Evolutionary conservation across 164 flowering plant genomes (phyloP), one percentile per base, ranked within the genome.

Genomic region (Macadamia integrifolia): DNA sequence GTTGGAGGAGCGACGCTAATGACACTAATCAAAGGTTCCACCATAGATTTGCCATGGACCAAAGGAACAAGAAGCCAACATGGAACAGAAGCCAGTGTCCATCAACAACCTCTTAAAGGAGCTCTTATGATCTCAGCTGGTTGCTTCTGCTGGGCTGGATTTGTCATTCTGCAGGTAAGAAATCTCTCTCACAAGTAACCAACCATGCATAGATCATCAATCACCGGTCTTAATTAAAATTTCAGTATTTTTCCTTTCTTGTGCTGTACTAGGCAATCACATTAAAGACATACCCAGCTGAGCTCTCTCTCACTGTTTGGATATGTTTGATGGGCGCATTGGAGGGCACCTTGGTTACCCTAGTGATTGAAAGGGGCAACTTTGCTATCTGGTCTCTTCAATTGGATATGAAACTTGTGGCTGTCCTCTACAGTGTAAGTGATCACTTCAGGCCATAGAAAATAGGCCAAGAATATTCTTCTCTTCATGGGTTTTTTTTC

Each of bases 261-360:
- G 13, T 53, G 2, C 57, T 53, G 13, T 10, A 12, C 2, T 72
- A 84, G 90, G 79, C 87, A 1, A 52, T 78, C 31, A 82, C 87
- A 11, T 18, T 86, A 32, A 81, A 77, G 76, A 69, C 62, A 59
- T 85, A 85, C 72, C 84, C 81, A 32, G 91, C 88, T 0, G 80
- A 78, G 70, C 61, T 87, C 6, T 80, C 88, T 0, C 73, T 87
- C 11, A 73, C 88, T 12, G 60, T 76, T 35, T 68, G 80, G 72
- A 80, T 85, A 73, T 87, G 91, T 77, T 55, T 79, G 50, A 43
- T 74, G 56, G 91, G 86, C 3, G 61, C 78, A 0, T 1, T 80
- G 0, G 77, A 85, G 63, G 71, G 80, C 32, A 68, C 68, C 5
- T 87, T 73, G 1, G 67, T 85, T 6, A 82, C 85, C 0, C 50